Conservation (phyloP, 2,329 filamentous ascomycete species). For the Mollisiaceae sp. region DNA sequence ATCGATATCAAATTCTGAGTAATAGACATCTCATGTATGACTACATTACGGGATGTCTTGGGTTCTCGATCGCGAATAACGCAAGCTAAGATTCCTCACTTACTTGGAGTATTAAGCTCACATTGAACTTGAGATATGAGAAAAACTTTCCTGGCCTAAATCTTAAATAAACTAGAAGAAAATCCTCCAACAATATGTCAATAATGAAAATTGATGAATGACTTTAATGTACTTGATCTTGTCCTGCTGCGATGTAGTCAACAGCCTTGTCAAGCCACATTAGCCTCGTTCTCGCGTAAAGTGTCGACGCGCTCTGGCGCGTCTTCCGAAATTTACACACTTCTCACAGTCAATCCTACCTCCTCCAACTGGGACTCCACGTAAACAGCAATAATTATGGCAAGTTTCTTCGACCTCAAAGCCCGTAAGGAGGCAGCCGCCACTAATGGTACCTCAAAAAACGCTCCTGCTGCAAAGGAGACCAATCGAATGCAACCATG, state of each 20-base stretch:
- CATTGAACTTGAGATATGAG: too few species aligned
- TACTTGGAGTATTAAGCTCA: too few species aligned
- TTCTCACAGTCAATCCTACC: background rate
- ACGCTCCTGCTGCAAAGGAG: constrained; percentile 68
- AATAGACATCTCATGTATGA: too few species aligned
- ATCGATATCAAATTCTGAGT: too few species aligned
- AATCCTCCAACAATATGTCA: background rate
- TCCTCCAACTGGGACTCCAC: background rate
- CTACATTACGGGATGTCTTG: too few species aligned
- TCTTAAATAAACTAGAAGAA: background rate
- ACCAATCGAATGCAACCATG: constrained; percentile 79
- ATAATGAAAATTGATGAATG: background rate
- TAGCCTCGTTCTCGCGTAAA: constrained; percentile 25
- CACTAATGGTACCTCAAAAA: constrained; percentile 66
- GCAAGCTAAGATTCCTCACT: too few species aligned
- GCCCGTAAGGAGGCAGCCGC: constrained; percentile 81
- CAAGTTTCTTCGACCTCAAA: constrained; percentile 95
- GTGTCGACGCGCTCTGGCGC: constrained; percentile 23
- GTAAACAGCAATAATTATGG: constrained; percentile 57
- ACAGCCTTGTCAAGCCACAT: constrained; percentile 11
- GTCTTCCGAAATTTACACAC: constrained; percentile 12
- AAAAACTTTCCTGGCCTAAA: background rate
- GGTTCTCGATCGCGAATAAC: too few species aligned
- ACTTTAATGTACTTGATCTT: background rate
- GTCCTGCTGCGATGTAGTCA: background rate